These are phyloP conservation scores for Keithomyces neogunnii DNA, from an alignment of 2,329 filamentous ascomycete genomes.

Conservation along the genomic window DNA sequence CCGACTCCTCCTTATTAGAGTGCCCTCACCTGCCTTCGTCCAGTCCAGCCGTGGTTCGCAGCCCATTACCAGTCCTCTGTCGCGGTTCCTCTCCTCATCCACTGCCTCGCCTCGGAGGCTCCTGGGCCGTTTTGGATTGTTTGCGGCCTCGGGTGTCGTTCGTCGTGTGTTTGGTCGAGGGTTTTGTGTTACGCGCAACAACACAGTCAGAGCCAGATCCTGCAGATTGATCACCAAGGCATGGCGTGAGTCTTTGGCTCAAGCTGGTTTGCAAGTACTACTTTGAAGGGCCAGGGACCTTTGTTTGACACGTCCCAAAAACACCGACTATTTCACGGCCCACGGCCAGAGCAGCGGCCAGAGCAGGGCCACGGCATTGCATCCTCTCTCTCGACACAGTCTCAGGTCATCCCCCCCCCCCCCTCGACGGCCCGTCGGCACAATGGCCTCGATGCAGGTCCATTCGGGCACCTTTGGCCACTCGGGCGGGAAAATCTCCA, in stretches of 20 bases:
- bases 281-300: background rate
- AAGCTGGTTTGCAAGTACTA: too few relatives aligned
- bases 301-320: background rate
- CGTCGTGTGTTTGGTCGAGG: background rate
- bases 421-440: conserved; percentile 14
- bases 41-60: background rate
- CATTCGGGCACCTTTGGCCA: conserved; percentile 9
- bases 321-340: background rate
- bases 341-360: background rate
- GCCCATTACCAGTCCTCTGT: background rate
- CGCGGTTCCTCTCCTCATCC: background rate
- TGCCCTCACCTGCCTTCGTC: background rate
- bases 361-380: background rate
- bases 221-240: background rate
- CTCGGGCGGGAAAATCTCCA: conserved; percentile 27
- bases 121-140: background rate
- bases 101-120: background rate
- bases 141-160: background rate
- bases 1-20: background rate
- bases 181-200: background rate
- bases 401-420: background rate
- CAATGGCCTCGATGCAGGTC: conserved; percentile 21
- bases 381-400: background rate
- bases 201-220: background rate
- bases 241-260: background rate